These are phyloP conservation scores for Elongisporangium anandrum DNA, from an alignment of 352 stramenopile genomes.

Conservation along the genomic window DNA sequence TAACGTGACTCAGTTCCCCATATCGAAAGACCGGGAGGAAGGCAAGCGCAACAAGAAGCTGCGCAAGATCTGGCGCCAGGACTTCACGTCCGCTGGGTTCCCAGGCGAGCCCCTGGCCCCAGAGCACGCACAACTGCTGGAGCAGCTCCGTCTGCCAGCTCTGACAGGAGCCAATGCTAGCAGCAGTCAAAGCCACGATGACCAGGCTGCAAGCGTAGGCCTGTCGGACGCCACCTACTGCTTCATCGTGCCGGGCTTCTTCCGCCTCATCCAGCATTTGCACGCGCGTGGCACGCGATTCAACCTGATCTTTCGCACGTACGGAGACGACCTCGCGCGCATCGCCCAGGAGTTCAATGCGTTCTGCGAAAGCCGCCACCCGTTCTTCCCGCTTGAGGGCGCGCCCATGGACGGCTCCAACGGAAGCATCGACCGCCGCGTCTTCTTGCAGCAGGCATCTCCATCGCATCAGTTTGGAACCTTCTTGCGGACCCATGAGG, in stretches of 20 bases:
- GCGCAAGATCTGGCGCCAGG: conserved; percentile 53
- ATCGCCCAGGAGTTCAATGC: conserved; percentile 76
- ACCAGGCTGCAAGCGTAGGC: conserved; percentile 18
- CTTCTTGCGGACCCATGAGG: conserved; percentile 46
- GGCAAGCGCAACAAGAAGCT: conserved; percentile 58
- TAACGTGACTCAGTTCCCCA: conserved; percentile 67
- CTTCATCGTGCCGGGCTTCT: conserved; percentile 72
- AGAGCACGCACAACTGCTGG: conserved; percentile 42
- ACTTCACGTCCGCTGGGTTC: conserved; percentile 53
- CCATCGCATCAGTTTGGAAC: conserved; percentile 43
- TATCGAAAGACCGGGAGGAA: conserved; percentile 33
- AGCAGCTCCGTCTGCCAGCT: conserved; percentile 39
- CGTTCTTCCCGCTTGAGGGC: conserved; percentile 36
- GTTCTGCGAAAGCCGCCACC: conserved; percentile 66
- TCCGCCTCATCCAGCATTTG: conserved; percentile 45
- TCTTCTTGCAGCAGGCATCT: conserved; percentile 22
- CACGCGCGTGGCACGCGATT: conserved; percentile 40
- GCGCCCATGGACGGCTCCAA: conserved; percentile 53
- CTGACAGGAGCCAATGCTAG: conserved; percentile 1
- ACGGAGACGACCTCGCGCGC: conserved; percentile 56
- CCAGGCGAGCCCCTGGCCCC: conserved; percentile 37
- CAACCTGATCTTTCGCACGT: conserved; percentile 80
- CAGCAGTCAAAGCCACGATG: conserved; percentile 9
- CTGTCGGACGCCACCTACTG: conserved; percentile 40
- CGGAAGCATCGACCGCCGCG: conserved; percentile 41